These are phyloP conservation scores for Zoysia matrella DNA, from an alignment of 202 grass and related monocot species.

Conservation along the genomic window DNA sequence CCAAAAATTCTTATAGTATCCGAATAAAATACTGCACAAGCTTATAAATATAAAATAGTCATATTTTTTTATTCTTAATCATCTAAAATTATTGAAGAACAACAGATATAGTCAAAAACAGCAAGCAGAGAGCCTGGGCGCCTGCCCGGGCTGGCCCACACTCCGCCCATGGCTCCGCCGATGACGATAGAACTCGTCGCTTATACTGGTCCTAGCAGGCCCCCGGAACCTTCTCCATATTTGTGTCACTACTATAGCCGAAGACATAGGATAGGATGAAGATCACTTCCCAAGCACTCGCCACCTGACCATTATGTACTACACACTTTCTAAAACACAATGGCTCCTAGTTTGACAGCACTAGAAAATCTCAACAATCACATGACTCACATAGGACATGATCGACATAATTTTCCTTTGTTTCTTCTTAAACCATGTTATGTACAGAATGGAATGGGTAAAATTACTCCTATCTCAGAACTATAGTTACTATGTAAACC, in stretches of 20 bases:
- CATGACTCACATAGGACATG: neutral
- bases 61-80: too few relatives aligned
- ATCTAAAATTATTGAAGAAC: too few relatives aligned
- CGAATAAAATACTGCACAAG: too few relatives aligned
- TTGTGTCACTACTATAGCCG: neutral
- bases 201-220: too few relatives aligned
- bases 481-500: slow-evolving; percentile 31
- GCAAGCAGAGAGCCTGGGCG: too few relatives aligned
- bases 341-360: neutral
- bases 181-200: too few relatives aligned
- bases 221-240: too few relatives aligned
- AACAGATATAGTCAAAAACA: too few relatives aligned
- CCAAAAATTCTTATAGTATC: too few relatives aligned
- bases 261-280: neutral
- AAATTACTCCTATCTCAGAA: slow-evolving; percentile 19
- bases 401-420: slow-evolving; percentile 22
- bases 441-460: slow-evolving; percentile 36
- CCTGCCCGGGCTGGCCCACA: too few relatives aligned
- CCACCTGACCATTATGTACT: neutral
- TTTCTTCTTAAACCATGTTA: slow-evolving; percentile 22
- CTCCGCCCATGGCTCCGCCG: too few relatives aligned
- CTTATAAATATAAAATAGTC: too few relatives aligned
- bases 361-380: neutral
- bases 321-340: neutral
- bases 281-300: neutral